These are phyloP conservation scores for Canavalia gladiata DNA, from an alignment of 306 rosid species.

Conservation along the genomic window DNA sequence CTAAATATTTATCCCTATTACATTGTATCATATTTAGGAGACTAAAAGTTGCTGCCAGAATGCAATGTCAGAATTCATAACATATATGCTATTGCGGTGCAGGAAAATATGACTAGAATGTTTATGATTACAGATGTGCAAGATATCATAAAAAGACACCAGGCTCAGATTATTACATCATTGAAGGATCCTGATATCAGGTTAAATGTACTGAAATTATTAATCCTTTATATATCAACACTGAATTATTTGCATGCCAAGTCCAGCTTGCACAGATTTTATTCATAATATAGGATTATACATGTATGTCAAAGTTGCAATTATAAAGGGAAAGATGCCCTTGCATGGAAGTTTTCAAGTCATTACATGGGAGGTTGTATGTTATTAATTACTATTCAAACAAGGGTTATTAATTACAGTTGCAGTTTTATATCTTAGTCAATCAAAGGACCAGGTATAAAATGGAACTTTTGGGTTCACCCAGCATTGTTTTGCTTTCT, in stretches of 20 bases:
- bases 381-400: slow-evolving; percentile 7
- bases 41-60: slow-evolving; percentile 19
- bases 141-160: slow-evolving; percentile 84
- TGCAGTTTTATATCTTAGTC: neutral
- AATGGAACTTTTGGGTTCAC: slow-evolving; percentile 28
- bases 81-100: slow-evolving; percentile 49
- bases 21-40: slow-evolving; percentile 7
- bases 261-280: neutral
- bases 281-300: neutral
- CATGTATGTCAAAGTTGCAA: neutral
- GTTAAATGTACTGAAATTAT: slow-evolving; percentile 50
- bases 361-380: neutral
- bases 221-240: neutral
- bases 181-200: slow-evolving; percentile 91
- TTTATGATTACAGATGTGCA: slow-evolving; percentile 84
- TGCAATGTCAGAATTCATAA: slow-evolving; percentile 36
- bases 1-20: neutral
- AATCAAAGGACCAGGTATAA: neutral
- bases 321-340: neutral
- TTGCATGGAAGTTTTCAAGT: neutral
- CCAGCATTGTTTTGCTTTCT: neutral
- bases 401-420: slow-evolving; percentile 3
- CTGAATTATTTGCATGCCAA: neutral
- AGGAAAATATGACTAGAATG: slow-evolving; percentile 91
- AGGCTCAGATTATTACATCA: slow-evolving; percentile 85